Evolutionary conservation across 1,139 yeast species (phyloP), one percentile per base, ranked within the genome.

Genomic region (Tardiomyces digboiensis): DNA sequence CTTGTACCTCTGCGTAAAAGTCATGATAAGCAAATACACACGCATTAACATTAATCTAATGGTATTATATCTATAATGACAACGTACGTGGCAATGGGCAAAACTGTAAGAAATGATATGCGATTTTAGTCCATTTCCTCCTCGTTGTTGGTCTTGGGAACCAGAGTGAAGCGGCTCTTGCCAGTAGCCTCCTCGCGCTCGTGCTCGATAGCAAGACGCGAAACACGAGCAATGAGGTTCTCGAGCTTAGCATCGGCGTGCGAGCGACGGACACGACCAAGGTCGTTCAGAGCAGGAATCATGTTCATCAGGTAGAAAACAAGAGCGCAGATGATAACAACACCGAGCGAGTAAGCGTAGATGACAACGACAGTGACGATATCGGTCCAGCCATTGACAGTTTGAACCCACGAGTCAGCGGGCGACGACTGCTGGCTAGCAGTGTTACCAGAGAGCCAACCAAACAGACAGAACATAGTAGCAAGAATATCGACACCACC

Each of bases 301-400:
- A 55, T 54, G 52, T 56, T 53, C 42, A 88, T 84, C 67, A 84
- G 63, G 86, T 81, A 86, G 84, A 88, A 88, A 67, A 89, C 88
- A 80, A 95, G 95, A 71, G 95, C 96, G 76, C 87, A 71, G 74
- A 82, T 80, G 76, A 94, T 85, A 86, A 87, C 85, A 70, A 84
- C 85, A 81, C 95, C 95, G 72, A 87, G 82, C 55, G 96, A 86
- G 91, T 85, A 87, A 64, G 86, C 71, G 93, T 93, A 88, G 71
- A 84, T 77, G 75, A 94, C 83, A 66, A 82, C 88, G 65, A 87
- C 95, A 49, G 96, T 81, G 62, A 88, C 96, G 61, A 87, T 82
- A 72, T 87, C 94, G 68, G 91, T 87, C 94, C 94, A 84, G 83
- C 88, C 88, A 74, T 85, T 93, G 29, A 58, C 42, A 44, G 65